Evolutionary conservation across 768 basidiomycete genomes (phyloP).

Genomic region (Pisolithus tinctorius): DNA sequence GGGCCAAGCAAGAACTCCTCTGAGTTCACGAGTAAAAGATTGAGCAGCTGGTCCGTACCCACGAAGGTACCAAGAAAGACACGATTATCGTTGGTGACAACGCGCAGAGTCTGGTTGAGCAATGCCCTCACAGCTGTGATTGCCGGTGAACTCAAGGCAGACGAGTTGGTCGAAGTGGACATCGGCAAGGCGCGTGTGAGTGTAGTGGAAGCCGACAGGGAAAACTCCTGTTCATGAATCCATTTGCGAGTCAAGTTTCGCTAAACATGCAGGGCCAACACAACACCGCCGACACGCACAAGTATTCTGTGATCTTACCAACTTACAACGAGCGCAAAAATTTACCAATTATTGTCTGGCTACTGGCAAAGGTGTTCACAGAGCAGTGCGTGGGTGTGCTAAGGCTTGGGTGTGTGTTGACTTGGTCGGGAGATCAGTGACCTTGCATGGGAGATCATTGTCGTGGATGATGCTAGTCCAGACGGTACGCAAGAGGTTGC

Average conservation of each 20-base stretch:
- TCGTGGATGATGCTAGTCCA: conserved; percentile 90
- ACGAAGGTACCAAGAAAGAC: conserved; percentile 81
- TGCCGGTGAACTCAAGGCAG: conserved; percentile 14
- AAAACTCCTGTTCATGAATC: conserved; percentile 45
- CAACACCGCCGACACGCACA: conserved; percentile 46
- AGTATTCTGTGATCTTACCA: conserved; percentile 88
- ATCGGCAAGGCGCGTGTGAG: conserved; percentile 15
- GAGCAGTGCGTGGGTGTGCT: conserved; percentile 54
- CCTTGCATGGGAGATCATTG: conserved; percentile 80
- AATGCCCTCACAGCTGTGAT: conserved; percentile 29
- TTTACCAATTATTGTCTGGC: conserved; percentile 81
- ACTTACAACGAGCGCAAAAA: conserved; percentile 95
- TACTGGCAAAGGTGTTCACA: conserved; percentile 69
- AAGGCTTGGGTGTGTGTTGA: not conserved
- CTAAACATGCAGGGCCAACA: conserved; percentile 56
- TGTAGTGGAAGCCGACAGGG: not conserved
- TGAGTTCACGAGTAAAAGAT: conserved; percentile 74
- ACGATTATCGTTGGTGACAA: conserved; percentile 65
- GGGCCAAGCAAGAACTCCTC: conserved; percentile 64
- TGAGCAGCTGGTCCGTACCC: conserved; percentile 79
- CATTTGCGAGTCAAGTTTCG: conserved; percentile 51
- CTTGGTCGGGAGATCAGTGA: conserved; percentile 35
- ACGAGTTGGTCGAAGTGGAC: conserved; percentile 7
- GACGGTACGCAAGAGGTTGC: conserved; percentile 92
- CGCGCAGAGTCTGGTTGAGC: conserved; percentile 53